These are phyloP conservation scores for Penicillium ochrochloron DNA, from an alignment of 495 filamentous ascomycete species.

Conservation along the genomic window DNA sequence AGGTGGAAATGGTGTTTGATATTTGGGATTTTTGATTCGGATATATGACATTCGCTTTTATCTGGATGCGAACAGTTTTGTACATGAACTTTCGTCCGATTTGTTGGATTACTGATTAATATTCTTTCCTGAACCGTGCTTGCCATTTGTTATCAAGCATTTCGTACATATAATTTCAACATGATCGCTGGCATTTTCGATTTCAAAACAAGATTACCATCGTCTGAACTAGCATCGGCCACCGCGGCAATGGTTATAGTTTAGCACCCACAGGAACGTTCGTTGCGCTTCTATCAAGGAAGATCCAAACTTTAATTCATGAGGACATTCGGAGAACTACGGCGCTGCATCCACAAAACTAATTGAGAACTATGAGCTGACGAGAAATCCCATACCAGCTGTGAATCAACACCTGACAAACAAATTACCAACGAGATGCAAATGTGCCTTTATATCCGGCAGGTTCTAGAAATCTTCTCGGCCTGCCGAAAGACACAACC, in stretches of 20 bases:
- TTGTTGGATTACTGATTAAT: conserved; percentile 18
- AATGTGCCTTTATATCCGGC: neutral
- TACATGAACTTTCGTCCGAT: conserved; percentile 4
- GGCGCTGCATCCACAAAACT: neutral
- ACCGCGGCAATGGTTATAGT: neutral
- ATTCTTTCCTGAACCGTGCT: neutral
- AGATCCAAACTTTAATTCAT: neutral
- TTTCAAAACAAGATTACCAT: neutral
- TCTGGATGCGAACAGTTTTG: neutral
- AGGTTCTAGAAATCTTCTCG: neutral
- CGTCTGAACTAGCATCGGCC: neutral
- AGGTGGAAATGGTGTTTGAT: neutral
- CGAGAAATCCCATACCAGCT: neutral
- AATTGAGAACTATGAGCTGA: neutral
- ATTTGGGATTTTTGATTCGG: neutral
- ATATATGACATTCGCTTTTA: neutral
- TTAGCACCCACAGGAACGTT: neutral
- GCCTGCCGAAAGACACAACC: conserved; percentile 1
- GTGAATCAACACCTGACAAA: neutral
- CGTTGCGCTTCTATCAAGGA: neutral
- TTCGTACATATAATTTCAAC: neutral
- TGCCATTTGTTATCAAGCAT: neutral
- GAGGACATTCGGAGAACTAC: neutral
- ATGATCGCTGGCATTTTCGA: neutral
- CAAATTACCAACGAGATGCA: neutral